phyloP scores from a whole-genome alignment of 306 rosid genomes.

The Luffa aegyptiaca region DNA sequence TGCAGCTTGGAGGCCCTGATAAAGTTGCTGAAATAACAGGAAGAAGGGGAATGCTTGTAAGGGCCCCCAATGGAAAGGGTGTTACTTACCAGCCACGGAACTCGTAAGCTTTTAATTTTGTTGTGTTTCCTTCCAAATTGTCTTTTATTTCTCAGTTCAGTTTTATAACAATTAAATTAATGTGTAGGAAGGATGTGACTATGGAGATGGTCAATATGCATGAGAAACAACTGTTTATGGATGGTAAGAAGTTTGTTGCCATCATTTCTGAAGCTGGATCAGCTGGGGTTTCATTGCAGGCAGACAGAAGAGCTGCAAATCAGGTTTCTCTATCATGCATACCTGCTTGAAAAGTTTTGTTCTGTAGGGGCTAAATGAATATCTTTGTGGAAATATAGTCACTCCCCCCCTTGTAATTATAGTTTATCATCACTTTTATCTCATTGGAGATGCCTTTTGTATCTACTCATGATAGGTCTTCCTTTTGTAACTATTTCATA shows the following conservation, averaged over 20 bases:
- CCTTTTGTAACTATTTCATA: too few relatives aligned
- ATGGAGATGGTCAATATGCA: constrained; percentile 99
- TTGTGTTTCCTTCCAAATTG: neutral
- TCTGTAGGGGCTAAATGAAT: neutral
- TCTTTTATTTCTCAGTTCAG: neutral
- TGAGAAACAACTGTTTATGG: constrained; percentile 97
- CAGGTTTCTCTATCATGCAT: constrained; percentile 38
- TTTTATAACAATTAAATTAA: constrained; percentile 1
- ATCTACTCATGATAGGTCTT: too few relatives aligned
- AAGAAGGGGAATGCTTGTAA: constrained; percentile 99
- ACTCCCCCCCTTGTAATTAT: too few relatives aligned
- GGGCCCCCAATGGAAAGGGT: constrained; percentile 88
- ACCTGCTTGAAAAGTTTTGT: constrained; percentile 10
- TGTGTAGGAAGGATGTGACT: constrained; percentile 71
- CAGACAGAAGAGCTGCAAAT: constrained; percentile 86
- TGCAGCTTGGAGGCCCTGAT: constrained; percentile 96
- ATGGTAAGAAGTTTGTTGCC: constrained; percentile 85
- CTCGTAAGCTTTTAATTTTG: constrained; percentile 52
- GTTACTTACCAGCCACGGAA: constrained; percentile 95
- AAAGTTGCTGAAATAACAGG: constrained; percentile 96
- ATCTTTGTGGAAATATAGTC: neutral
- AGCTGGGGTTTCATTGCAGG: constrained; percentile 97
- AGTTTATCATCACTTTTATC: too few relatives aligned
- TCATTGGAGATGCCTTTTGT: too few relatives aligned
- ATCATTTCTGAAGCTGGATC: constrained; percentile 99